phyloP scores from a whole-genome alignment of 2,329 filamentous ascomycete genomes.

The Talaromyces amestolkiae region DNA sequence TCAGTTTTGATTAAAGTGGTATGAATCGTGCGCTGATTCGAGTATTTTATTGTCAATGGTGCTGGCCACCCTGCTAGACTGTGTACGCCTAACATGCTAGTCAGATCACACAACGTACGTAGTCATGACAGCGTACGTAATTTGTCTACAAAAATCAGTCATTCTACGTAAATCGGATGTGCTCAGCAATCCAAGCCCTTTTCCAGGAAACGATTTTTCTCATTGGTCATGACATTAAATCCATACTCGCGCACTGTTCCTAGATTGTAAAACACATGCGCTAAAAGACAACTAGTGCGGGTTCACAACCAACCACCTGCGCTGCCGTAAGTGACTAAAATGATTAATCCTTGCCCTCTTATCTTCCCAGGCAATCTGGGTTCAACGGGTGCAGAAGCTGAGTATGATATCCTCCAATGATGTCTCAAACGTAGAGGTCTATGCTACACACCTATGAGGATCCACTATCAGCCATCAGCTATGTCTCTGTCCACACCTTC shows the following conservation, averaged over 20 bases:
- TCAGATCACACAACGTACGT: background rate
- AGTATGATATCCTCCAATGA: background rate
- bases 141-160: background rate
- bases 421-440: background rate
- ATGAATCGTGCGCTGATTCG: background rate
- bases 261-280: background rate
- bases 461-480: background rate
- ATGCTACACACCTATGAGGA: background rate
- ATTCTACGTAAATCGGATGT: background rate
- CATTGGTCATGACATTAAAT: background rate
- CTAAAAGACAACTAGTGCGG: conserved; percentile 2
- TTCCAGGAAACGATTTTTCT: background rate
- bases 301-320: background rate
- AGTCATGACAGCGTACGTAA: background rate
- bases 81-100: background rate
- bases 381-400: conserved; percentile 5
- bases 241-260: background rate
- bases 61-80: background rate
- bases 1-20: background rate
- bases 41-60: background rate
- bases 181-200: background rate
- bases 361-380: conserved; percentile 1
- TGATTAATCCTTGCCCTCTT: background rate
- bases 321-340: background rate
- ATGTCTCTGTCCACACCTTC: background rate